Evolutionary conservation across 163 green algal genomes (phyloP), one percentile per base, ranked within the genome.

Genomic region (Scenedesmus sp.): DNA sequence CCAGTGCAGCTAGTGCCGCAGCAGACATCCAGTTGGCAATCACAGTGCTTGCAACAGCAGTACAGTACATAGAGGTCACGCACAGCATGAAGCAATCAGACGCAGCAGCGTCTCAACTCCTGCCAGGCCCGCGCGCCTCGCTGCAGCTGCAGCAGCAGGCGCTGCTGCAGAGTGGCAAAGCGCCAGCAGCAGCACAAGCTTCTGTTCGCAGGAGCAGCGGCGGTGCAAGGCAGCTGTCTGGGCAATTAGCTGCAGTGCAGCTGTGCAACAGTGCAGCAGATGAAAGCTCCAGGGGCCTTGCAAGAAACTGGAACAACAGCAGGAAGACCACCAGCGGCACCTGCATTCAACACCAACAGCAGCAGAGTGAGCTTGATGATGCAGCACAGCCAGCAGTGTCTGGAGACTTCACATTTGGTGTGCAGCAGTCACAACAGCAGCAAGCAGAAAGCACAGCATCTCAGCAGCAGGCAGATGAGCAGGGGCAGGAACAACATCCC

Each of bases 21-120:
- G 72, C 46, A 59, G 85, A 90, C 46, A 78, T 90, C 15, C 85
- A 90, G 85, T 35, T 90, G 9, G 85, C 85, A 13, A 49, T 90
- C 15, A 85, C 85, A 59, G 85, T 85, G 46, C 85, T 90, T 5
- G 85, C 85, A 13, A 90, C 85, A 73, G 85, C 68, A 56, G 26
- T 90, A 10, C 85, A 90, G 49, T 90, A 76, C 70, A 16, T 85
- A 49, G 68, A 83, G 1, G n/a, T 72, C 33, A 61, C 33, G 30
- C 51, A 56, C 15, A 72, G 16, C 26, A 12, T 65, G 4, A 80
- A 88, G 59, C 83, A 88, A 26, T 30, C 72, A 44, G 37, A 46
- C 15, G 37, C 72, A 81, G 72, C 72, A 81, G 72, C 65, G 26
- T 30, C 65, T 4, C 30, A 76, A 18, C 30, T 76, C 30, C 30